Evolutionary conservation across 2,329 filamentous ascomycete genomes (phyloP).

Genomic region (Cladosporium phlei): DNA sequence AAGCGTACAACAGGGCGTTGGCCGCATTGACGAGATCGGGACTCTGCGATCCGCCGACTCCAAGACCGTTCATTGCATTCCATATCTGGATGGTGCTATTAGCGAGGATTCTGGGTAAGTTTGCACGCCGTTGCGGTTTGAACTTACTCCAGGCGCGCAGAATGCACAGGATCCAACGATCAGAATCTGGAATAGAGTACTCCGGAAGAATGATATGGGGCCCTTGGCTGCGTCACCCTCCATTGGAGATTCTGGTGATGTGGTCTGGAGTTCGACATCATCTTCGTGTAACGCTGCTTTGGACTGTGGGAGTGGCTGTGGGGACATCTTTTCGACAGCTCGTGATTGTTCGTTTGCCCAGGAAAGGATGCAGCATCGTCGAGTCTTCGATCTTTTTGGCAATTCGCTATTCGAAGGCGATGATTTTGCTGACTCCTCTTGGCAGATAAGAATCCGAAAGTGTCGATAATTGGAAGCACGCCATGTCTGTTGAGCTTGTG

Average conservation of each 20-base stretch:
- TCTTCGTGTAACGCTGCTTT: not conserved
- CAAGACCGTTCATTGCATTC: constrained; percentile 65
- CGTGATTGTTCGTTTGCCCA: not conserved
- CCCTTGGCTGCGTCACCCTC: not conserved
- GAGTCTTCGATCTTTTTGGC: too few species aligned
- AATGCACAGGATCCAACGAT: constrained; percentile 9
- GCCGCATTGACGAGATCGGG: constrained; percentile 65
- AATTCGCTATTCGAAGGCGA: too few species aligned
- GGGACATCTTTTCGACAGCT: not conserved
- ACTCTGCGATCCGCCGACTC: constrained; percentile 61
- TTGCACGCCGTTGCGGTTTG: not conserved
- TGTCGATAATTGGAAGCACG: not conserved
- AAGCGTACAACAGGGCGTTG: constrained; percentile 66
- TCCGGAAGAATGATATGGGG: constrained; percentile 16
- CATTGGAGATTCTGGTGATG: not conserved
- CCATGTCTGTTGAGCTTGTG: constrained; percentile 1
- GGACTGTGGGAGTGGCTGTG: not conserved
- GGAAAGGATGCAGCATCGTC: too few species aligned
- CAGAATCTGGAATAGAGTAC: constrained; percentile 12
- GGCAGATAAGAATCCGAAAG: too few species aligned
- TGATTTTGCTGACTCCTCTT: too few species aligned
- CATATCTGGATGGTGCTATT: constrained; percentile 46
- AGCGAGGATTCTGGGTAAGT: not conserved
- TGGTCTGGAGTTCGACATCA: constrained; percentile 1
- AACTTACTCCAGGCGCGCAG: constrained; percentile 9